Evolutionary conservation across 345 rosid species (phyloP), one percentile per base, ranked within the genome.

Genomic region (Garcia nutans): DNA sequence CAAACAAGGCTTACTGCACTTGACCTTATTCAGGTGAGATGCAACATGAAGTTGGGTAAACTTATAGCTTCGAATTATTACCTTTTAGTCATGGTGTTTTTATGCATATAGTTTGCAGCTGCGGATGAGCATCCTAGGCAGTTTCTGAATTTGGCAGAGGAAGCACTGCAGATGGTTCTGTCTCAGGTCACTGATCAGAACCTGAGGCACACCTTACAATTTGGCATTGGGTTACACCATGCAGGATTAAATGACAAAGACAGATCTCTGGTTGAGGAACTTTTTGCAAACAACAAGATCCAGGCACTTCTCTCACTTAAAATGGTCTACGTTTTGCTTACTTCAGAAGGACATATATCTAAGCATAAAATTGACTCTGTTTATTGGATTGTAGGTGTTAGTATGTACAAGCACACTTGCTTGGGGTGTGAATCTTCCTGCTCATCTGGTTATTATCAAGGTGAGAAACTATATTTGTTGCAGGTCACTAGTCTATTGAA

Each of bases 401-500:
- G 93, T 95, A 77, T 91, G 96, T 79, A 95, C 99, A 75, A 95
- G 97, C 84, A 95, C 99, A 33, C 83, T 93, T 76, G 98, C 99
- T 50, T 95, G 99, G 98, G 99, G 98, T 68, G 98, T 95, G 79
- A 95, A 95, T 79, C 89, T 93, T 79, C 99, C 99, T 60, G 99
- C 99, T 70, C 98, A 95, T 88, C 86, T 95, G 77, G 99, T 95
- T 78, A 95, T 95, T 76, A 93, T 93, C 81, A 95, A 95, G 98
- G 99, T 95, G 76, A 75, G 81, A 17, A 79, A 42, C 59, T 49
- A 69, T 45, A 47, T 57, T 59, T 80, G 65, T 33, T 20, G 16
- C 19, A 52, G 17, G 20, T 76, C 44, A 16, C 50, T 37, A 65
- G 69, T 65, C 50, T 65, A 19, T 20, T 65, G 1, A 24, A 23